Conservation (phyloP, 805 yeast species). For the Wickerhamomyces hampshirensis region DNA sequence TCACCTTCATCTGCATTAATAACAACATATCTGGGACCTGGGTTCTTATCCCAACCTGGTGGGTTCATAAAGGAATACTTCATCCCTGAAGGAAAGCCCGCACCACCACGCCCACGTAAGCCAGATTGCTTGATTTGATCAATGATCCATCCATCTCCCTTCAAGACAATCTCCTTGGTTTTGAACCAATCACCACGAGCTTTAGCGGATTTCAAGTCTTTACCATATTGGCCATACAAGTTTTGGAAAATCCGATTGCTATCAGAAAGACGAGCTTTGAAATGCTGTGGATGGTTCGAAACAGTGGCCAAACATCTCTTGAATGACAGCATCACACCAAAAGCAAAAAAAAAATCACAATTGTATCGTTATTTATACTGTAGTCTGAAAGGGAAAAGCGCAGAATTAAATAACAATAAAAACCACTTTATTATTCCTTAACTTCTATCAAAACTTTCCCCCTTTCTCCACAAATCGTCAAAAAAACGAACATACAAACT, state of each 20-base stretch:
- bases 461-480: no score
- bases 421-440: neutral
- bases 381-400: no score
- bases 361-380: no score
- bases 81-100: slow-evolving; percentile 88
- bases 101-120: slow-evolving; percentile 89
- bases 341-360: no score
- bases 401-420: no score
- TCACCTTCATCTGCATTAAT: slow-evolving; percentile 95
- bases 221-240: slow-evolving; percentile 70
- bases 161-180: slow-evolving; percentile 76
- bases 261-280: slow-evolving; percentile 50
- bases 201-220: slow-evolving; percentile 67
- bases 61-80: slow-evolving; percentile 95
- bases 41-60: slow-evolving; percentile 90
- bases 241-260: slow-evolving; percentile 86
- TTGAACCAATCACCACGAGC: slow-evolving; percentile 90
- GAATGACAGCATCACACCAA: neutral
- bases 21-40: slow-evolving; percentile 84
- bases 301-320: slow-evolving; percentile 29
- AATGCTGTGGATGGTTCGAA: slow-evolving; percentile 47
- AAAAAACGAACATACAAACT: neutral
- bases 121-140: slow-evolving; percentile 84
- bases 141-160: slow-evolving; percentile 88
- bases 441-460: no score